These are phyloP conservation scores for Martiniozyma abietophila DNA, from an alignment of 805 yeast genomes.

Conservation along the genomic window DNA sequence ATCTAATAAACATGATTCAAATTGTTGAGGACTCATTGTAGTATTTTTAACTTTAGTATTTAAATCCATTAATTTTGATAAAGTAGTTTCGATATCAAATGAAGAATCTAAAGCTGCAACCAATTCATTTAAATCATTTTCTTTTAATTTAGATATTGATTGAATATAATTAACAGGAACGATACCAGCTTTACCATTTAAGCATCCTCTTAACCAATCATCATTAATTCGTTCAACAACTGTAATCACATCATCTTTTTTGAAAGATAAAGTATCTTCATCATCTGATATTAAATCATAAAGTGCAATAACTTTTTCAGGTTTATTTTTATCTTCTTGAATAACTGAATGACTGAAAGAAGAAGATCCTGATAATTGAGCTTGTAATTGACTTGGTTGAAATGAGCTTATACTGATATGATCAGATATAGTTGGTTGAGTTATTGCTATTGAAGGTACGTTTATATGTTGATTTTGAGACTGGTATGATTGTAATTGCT, in stretches of 20 bases:
- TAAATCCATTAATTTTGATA: constrained; percentile 40
- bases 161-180: constrained; percentile 90
- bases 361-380: constrained; percentile 11
- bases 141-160: constrained; percentile 58
- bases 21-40: constrained; percentile 26
- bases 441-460: constrained; percentile 1
- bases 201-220: constrained; percentile 94
- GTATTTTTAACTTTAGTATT: constrained; percentile 27
- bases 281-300: constrained; percentile 74
- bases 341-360: constrained; percentile 1
- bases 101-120: constrained; percentile 39
- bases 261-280: constrained; percentile 79
- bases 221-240: constrained; percentile 81
- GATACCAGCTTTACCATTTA: constrained; percentile 74
- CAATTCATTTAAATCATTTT: constrained; percentile 45
- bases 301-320: constrained; percentile 59
- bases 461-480: constrained; percentile 1
- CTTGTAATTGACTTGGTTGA: too few relatives aligned
- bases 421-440: neutral
- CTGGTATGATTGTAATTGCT: neutral
- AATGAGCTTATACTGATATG: too few relatives aligned
- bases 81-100: constrained; percentile 62
- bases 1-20: constrained; percentile 33
- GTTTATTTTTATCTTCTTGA: constrained; percentile 12
- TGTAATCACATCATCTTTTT: constrained; percentile 78